These are phyloP conservation scores for Cladosporium halotolerans DNA, from an alignment of 2,329 filamentous ascomycete genomes.

Conservation along the genomic window DNA sequence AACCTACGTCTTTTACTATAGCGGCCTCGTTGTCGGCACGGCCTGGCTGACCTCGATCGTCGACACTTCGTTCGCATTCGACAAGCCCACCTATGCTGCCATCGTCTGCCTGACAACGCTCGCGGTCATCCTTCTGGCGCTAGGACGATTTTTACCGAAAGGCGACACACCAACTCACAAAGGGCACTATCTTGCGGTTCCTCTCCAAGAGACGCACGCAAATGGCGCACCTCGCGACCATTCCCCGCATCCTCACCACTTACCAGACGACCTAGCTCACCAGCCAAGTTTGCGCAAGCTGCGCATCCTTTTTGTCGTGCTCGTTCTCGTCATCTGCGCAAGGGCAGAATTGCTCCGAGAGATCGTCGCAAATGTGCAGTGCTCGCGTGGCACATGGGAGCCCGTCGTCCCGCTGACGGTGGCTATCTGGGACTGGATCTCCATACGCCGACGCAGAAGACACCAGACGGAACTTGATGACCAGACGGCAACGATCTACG, in stretches of 20 bases:
- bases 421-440: conserved; percentile 24
- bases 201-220: conserved; percentile 24
- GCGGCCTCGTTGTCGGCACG: conserved; percentile 26
- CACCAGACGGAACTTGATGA: conserved; percentile 16
- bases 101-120: conserved; percentile 37
- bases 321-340: conserved; percentile 28
- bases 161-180: conserved; percentile 17
- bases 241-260: conserved; percentile 14
- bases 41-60: conserved; percentile 19
- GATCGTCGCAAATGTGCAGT: conserved; percentile 39
- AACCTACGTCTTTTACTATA: background rate
- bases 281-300: conserved; percentile 23
- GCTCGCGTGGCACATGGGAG: conserved; percentile 28
- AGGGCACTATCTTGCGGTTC: conserved; percentile 23
- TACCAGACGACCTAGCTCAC: conserved; percentile 16
- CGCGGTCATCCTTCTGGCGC: conserved; percentile 33
- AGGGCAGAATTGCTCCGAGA: conserved; percentile 36
- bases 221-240: conserved; percentile 15
- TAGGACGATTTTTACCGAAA: conserved; percentile 30
- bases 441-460: conserved; percentile 15
- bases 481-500: conserved; percentile 24
- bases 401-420: conserved; percentile 26
- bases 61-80: conserved; percentile 30
- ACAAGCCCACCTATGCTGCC: conserved; percentile 41
- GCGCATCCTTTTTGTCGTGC: conserved; percentile 22